Percentiles rank a stretch among this genome's conserved stretches.
These are phyloP conservation scores for Amaranthus cruentus DNA, from an alignment of 148 eudicot genomes.

Conservation along the genomic window DNA sequence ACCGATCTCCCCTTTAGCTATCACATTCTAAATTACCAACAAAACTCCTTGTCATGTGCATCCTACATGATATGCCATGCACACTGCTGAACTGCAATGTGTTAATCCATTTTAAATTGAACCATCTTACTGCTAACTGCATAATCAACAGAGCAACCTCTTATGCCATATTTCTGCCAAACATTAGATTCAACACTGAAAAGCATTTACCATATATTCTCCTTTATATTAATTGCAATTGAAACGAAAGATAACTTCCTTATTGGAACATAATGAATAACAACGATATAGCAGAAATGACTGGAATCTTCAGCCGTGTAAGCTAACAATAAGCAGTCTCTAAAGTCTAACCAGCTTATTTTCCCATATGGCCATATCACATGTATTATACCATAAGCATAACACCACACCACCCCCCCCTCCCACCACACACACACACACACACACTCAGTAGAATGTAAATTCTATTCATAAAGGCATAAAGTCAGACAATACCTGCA, in stretches of 20 bases:
- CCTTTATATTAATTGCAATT: neutral
- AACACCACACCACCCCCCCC: neutral
- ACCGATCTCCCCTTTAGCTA: neutral
- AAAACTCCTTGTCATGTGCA: neutral
- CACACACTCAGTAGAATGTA: neutral
- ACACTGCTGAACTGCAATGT: neutral
- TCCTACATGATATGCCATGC: neutral
- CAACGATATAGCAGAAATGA: neutral
- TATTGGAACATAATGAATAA: neutral
- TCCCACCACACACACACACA: neutral
- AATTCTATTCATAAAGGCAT: neutral
- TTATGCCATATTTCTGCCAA: neutral
- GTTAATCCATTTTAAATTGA: neutral
- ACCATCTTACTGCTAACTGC: neutral
- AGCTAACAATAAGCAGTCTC: neutral
- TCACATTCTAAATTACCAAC: neutral
- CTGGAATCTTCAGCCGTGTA: neutral
- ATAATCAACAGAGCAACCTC: neutral
- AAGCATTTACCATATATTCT: neutral
- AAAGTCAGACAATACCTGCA: slow-evolving; percentile 50
- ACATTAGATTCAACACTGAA: neutral
- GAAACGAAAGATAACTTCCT: neutral
- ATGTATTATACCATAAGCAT: neutral
- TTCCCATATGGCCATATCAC: neutral
- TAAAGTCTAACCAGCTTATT: neutral